phyloP scores from a whole-genome alignment of 129 eudicot genomes.

The Oenanthe sinensis region DNA sequence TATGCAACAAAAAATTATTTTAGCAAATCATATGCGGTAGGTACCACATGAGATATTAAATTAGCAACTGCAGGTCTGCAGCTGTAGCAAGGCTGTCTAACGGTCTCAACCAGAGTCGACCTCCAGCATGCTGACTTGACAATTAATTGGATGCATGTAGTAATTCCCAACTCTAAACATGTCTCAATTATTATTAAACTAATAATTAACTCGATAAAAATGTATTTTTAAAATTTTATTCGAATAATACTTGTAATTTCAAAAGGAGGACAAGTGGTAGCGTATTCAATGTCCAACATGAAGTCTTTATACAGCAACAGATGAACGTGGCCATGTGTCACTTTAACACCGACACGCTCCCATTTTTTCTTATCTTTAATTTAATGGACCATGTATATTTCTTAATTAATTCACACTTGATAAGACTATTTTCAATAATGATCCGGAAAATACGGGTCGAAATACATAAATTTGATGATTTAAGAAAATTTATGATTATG shows the following conservation, averaged over 20 bases:
- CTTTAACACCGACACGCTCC: conserved; percentile 8
- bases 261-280: not conserved
- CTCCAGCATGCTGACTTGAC: not conserved
- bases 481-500: too few species aligned
- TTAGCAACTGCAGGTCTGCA: not conserved
- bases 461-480: too few species aligned
- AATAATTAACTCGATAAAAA: too few species aligned
- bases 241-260: too few species aligned
- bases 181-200: not conserved
- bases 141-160: too few species aligned
- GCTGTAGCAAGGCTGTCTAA: not conserved
- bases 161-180: not conserved
- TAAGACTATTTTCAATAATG: not conserved
- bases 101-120: conserved; percentile 1
- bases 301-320: not conserved
- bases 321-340: conserved; percentile 10
- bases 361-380: not conserved
- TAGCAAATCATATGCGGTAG: not conserved
- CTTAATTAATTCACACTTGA: not conserved
- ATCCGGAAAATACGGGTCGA: too few species aligned
- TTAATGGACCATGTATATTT: not conserved
- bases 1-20: not conserved
- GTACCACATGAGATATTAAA: not conserved
- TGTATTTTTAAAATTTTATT: too few species aligned
- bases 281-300: not conserved